Base-by-base conservation (phyloP, 2,329 filamentous ascomycete species). In the Coniochaeta pulveracea region DNA sequence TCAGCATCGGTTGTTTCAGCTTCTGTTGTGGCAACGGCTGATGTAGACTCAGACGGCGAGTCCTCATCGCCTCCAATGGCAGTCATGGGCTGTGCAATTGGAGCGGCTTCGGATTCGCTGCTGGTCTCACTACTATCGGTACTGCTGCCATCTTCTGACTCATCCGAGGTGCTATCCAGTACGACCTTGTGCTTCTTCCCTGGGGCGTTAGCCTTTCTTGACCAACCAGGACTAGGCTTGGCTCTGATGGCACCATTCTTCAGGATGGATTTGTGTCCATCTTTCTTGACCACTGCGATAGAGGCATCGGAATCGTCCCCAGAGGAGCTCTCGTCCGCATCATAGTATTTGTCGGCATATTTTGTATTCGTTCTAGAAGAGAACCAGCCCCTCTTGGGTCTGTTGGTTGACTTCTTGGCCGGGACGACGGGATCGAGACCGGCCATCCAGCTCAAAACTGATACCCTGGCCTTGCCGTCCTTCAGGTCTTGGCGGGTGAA, bases 281-380 rank as follows among this genome's bases (percentile, higher is more conserved):
- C 33, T 8, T 35, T 35, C 3, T 18, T 26, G 18, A 28, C 15
- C 10, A 17, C 23, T 26, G 34, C 10, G 16, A 35, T 8, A 14
- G 14, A 8, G 22, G 22, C 22, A 24, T 30, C 25, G 26, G 16
- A 17, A 19, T 26, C 32, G 17, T 19, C 24, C 18, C 16, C 16
- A 24, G 22, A 24, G 22, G 22, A 9, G 22, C 22, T n/a, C n/a
- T n/a, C n/a, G n/a, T n/a, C n/a, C n/a, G n/a, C n/a, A n/a, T n/a
- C n/a, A n/a, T n/a, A n/a, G n/a, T n/a, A n/a, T n/a, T n/a, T n/a
- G n/a, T n/a, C n/a, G n/a, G n/a, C n/a, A n/a, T n/a, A n/a, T n/a
- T n/a, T n/a, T n/a, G n/a, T n/a, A n/a, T n/a, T n/a, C n/a, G n/a
- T n/a, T n/a, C n/a, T n/a, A n/a, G n/a, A n/a, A n/a, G n/a, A n/a